Percentiles rank a stretch among this genome's conserved stretches.
Conservation (phyloP, 2,329 filamentous ascomycete species). For the Lachnellula hyalina region DNA sequence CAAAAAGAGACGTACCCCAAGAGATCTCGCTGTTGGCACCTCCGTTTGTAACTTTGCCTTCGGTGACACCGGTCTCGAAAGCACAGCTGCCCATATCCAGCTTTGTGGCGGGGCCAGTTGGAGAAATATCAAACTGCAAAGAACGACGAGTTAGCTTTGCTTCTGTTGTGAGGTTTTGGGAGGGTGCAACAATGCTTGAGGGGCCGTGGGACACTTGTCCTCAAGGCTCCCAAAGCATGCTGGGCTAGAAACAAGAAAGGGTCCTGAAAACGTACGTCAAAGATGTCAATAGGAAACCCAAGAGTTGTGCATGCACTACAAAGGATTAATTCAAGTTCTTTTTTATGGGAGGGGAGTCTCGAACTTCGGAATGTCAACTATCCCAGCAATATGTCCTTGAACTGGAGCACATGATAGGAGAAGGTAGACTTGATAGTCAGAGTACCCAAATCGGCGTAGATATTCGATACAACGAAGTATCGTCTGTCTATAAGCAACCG, state of each 20-base stretch:
- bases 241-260: too few species aligned
- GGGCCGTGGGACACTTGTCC: too few species aligned
- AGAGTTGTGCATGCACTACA: constrained; percentile 71
- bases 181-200: too few species aligned
- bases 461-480: constrained; percentile 69
- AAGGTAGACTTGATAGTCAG: constrained; percentile 76
- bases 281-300: constrained; percentile 87
- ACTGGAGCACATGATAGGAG: constrained; percentile 80
- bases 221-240: too few species aligned
- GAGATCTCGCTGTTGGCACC: constrained; percentile 44
- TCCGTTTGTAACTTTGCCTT: constrained; percentile 40
- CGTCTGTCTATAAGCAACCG: constrained; percentile 23
- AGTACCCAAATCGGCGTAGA: constrained; percentile 66
- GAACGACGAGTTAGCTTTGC: too few species aligned
- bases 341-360: neutral
- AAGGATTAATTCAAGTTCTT: neutral
- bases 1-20: constrained; percentile 30
- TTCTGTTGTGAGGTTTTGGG: too few species aligned
- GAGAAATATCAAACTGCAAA: constrained; percentile 68
- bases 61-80: constrained; percentile 45
- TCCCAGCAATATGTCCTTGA: constrained; percentile 81
- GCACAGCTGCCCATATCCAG: constrained; percentile 68
- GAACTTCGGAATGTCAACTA: constrained; percentile 80
- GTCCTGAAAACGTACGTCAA: constrained; percentile 44
- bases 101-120: constrained; percentile 52